Conservation (phyloP, 2,329 filamentous ascomycete genomes). For the Trichoderma polysporum region DNA sequence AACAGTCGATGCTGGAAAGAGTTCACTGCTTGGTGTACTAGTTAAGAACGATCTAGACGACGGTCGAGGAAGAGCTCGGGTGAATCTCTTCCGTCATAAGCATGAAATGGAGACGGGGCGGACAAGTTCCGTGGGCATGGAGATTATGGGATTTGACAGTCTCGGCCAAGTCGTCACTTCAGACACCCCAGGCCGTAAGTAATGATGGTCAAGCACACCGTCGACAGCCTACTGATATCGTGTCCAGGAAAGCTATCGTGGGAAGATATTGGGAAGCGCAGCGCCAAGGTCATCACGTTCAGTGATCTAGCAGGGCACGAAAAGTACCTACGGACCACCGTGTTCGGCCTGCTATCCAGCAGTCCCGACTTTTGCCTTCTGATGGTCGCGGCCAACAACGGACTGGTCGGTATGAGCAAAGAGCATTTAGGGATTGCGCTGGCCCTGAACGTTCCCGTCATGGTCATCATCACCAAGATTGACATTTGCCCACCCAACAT, state of each 20-base stretch:
- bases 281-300: slow-evolving; percentile 95
- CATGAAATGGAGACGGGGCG: slow-evolving; percentile 95
- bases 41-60: slow-evolving; percentile 96
- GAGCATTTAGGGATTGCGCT: slow-evolving; percentile 95
- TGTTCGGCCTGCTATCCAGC: slow-evolving; percentile 90
- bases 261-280: slow-evolving; percentile 95
- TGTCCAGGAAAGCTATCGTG: slow-evolving; percentile 68
- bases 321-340: slow-evolving; percentile 89
- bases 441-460: slow-evolving; percentile 92
- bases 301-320: slow-evolving; percentile 95
- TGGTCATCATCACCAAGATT: slow-evolving; percentile 97
- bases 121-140: slow-evolving; percentile 96
- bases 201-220: not conserved
- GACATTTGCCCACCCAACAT: slow-evolving; percentile 98
- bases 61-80: slow-evolving; percentile 85
- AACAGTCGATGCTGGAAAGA: slow-evolving; percentile 89
- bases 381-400: slow-evolving; percentile 98
- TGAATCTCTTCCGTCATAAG: slow-evolving; percentile 96
- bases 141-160: slow-evolving; percentile 96
- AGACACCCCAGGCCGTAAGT: slow-evolving; percentile 75
- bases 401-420: slow-evolving; percentile 95
- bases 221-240: not conserved
- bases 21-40: slow-evolving; percentile 89
- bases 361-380: slow-evolving; percentile 96
- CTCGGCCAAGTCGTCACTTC: slow-evolving; percentile 79